phyloP scores from a whole-genome alignment of 1,284 basidiomycete species.

The Cryptococcus sp. region DNA sequence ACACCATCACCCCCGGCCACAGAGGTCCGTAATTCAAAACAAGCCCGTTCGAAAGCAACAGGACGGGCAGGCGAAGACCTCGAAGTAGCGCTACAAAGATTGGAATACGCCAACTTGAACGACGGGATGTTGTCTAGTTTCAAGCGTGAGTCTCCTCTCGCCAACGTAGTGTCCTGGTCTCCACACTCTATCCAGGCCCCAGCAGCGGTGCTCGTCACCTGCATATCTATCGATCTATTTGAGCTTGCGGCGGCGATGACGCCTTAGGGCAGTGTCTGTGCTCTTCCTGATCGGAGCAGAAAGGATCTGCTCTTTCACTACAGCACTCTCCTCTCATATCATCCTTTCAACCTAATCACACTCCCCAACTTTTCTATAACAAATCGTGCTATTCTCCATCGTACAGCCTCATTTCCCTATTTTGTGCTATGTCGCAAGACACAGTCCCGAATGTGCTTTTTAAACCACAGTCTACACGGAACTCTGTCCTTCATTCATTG shows the following conservation, averaged over 20 bases:
- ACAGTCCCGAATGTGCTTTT: too few species aligned
- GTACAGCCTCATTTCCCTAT: neutral
- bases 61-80: constrained; percentile 20
- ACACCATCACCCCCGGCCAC: neutral
- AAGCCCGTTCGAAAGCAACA: neutral
- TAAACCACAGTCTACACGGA: too few species aligned
- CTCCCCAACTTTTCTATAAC: constrained; percentile 20
- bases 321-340: constrained; percentile 5
- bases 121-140: constrained; percentile 50
- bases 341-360: constrained; percentile 20
- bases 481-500: too few species aligned
- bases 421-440: neutral
- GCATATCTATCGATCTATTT: neutral
- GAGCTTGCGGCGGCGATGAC: neutral
- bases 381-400: constrained; percentile 10
- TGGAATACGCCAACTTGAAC: constrained; percentile 34
- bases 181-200: neutral
- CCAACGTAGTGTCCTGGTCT: constrained; percentile 1
- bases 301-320: neutral
- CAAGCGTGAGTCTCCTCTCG: constrained; percentile 42
- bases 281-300: neutral
- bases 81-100: constrained; percentile 26
- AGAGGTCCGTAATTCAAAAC: neutral
- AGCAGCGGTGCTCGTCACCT: neutral
- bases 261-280: neutral